Conservation (phyloP, 2,329 filamentous ascomycete genomes). For the Lizonia empirigonia region DNA sequence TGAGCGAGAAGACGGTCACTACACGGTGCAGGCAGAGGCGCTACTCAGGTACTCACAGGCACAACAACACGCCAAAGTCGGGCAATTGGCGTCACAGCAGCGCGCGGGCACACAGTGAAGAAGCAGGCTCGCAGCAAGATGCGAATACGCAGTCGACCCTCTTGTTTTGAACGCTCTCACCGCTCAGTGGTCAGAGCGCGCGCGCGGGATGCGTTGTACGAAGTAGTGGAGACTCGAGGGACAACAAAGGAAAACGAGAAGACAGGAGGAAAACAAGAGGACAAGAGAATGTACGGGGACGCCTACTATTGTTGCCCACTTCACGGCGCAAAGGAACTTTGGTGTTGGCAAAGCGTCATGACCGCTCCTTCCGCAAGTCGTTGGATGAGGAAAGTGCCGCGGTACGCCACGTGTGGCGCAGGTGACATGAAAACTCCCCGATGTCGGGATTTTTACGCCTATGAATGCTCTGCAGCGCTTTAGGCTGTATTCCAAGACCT, state of each 20-base stretch:
- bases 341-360: not conserved
- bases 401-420: not conserved
- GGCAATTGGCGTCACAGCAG: conserved; percentile 23
- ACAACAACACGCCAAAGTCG: conserved; percentile 6
- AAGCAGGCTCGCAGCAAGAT: conserved; percentile 5
- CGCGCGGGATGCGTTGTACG: conserved; percentile 15
- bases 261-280: too few species aligned
- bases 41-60: not conserved
- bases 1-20: not conserved
- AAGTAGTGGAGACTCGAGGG: not conserved
- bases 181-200: conserved; percentile 17
- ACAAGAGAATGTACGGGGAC: not conserved
- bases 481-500: conserved; percentile 1
- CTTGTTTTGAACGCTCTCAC: conserved; percentile 20
- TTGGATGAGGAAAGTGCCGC: conserved; percentile 5
- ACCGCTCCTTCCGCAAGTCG: not conserved
- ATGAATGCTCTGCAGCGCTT: not conserved
- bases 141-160: conserved; percentile 7
- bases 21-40: not conserved
- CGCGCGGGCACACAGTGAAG: conserved; percentile 15
- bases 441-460: conserved; percentile 5
- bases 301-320: conserved; percentile 2
- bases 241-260: conserved; percentile 4
- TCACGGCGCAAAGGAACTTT: not conserved
- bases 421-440: not conserved